Percentiles rank a stretch among this genome's conserved stretches.
Conservation (phyloP, 2,329 filamentous ascomycete species). For the Claviceps sp. region DNA sequence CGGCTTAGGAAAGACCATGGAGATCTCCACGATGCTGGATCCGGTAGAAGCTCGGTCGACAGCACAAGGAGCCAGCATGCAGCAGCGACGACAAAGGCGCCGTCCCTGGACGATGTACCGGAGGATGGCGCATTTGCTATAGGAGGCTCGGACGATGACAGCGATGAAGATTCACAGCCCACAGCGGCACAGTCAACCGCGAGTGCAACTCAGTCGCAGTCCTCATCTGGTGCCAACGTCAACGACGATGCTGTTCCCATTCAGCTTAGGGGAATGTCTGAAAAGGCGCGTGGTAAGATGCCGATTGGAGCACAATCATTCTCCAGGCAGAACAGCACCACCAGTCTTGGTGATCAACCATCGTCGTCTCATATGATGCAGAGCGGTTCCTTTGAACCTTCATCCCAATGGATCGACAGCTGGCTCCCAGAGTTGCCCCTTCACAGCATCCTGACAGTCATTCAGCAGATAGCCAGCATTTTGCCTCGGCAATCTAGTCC, state of each 20-base stretch:
- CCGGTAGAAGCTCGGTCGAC: slow-evolving; percentile 50
- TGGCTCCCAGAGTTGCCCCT: slow-evolving; percentile 89
- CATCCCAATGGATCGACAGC: slow-evolving; percentile 74
- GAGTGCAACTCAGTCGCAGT: slow-evolving; percentile 47
- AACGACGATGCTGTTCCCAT: slow-evolving; percentile 75
- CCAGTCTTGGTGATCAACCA: slow-evolving; percentile 58
- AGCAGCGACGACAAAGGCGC: slow-evolving; percentile 11
- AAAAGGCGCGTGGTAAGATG: slow-evolving; percentile 94
- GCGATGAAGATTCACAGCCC: slow-evolving; percentile 37
- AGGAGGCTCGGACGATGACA: slow-evolving; percentile 65
- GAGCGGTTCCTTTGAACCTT: slow-evolving; percentile 56
- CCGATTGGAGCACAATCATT: slow-evolving; percentile 72
- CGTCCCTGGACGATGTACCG: slow-evolving; percentile 19
- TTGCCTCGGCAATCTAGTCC: slow-evolving; percentile 37
- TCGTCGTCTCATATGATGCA: slow-evolving; percentile 42
- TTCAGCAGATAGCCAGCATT: slow-evolving; percentile 48
- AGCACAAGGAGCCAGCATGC: slow-evolving; percentile 48
- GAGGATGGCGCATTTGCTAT: slow-evolving; percentile 78
- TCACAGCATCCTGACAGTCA: slow-evolving; percentile 70
- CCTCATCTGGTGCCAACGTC: slow-evolving; percentile 52
- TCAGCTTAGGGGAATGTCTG: slow-evolving; percentile 84
- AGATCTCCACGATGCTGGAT: slow-evolving; percentile 35
- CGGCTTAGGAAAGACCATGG: slow-evolving; percentile 49
- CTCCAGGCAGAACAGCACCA: slow-evolving; percentile 80
- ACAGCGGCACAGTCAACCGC: slow-evolving; percentile 51